Conservation (phyloP, 371 early-diverging fungal species). For the Mucor irregularis region DNA sequence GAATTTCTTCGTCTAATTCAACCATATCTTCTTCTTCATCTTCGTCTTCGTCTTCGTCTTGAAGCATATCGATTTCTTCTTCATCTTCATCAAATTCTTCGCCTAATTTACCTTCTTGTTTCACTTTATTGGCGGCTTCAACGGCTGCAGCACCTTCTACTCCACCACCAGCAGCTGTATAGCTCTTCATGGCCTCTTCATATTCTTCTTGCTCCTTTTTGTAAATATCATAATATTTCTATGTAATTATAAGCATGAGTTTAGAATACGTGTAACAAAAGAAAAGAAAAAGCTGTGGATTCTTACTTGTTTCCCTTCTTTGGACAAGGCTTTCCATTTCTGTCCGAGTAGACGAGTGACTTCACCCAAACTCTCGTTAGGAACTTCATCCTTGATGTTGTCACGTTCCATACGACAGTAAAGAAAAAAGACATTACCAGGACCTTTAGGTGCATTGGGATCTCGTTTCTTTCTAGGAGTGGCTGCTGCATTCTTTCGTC, state of each 20-base stretch:
- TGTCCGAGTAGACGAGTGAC: constrained; percentile 41
- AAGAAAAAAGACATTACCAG: constrained; percentile 57
- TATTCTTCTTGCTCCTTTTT: constrained; percentile 23
- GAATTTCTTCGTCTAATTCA: constrained; percentile 4
- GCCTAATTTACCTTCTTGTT: constrained; percentile 62
- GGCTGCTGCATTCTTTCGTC: constrained; percentile 5
- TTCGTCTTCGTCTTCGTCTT: constrained; percentile 19
- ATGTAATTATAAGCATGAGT: background rate
- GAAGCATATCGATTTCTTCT: constrained; percentile 28
- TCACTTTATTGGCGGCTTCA: constrained; percentile 13
- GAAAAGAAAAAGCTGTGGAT: constrained; percentile 18
- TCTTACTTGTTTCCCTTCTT: constrained; percentile 34
- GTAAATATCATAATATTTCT: constrained; percentile 22
- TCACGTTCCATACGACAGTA: constrained; percentile 56
- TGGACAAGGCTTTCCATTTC: constrained; percentile 44
- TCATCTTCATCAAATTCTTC: constrained; percentile 35
- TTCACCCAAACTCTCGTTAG: constrained; percentile 43
- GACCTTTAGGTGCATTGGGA: constrained; percentile 62
- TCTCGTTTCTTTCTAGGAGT: constrained; percentile 41
- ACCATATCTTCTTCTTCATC: constrained; percentile 16
- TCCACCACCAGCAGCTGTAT: constrained; percentile 27
- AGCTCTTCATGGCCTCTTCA: constrained; percentile 25
- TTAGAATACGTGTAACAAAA: constrained; percentile 19
- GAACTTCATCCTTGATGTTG: constrained; percentile 51
- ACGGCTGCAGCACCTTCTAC: constrained; percentile 27